Evolutionary conservation across 75 land plant genomes (phyloP).

Genomic region (Picea sitchensis): DNA sequence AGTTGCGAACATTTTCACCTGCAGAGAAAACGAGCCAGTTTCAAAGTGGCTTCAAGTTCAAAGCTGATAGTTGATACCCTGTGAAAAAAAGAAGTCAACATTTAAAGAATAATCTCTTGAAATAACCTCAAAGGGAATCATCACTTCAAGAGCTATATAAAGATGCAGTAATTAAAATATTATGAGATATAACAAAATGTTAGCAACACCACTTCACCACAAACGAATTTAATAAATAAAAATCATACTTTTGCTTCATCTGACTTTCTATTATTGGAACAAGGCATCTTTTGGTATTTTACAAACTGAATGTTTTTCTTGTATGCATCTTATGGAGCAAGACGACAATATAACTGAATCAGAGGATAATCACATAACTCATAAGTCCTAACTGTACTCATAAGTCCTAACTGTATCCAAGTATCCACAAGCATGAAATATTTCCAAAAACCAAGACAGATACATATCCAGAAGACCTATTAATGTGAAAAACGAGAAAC

Average conservation of each 20-base stretch:
- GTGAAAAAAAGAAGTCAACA: constrained; percentile 10
- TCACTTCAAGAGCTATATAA: constrained; percentile 1
- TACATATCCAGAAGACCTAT: too few species aligned
- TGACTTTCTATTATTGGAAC: neutral
- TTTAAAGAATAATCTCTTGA: neutral
- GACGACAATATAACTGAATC: neutral
- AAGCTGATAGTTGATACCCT: constrained; percentile 89
- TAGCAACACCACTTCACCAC: neutral
- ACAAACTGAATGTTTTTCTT: neutral
- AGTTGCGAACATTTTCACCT: constrained; percentile 30
- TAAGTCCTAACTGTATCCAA: neutral
- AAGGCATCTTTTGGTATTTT: neutral
- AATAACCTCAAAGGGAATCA: neutral
- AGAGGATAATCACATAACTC: neutral
- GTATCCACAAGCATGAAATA: neutral
- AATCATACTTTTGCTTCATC: neutral
- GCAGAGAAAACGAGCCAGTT: constrained; percentile 91
- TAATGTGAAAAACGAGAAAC: too few species aligned
- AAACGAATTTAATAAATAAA: neutral
- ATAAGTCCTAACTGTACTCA: neutral
- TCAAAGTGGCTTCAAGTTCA: constrained; percentile 93
- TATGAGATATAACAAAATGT: neutral
- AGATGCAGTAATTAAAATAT: neutral
- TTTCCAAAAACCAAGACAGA: neutral
- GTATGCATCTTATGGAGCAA: neutral